These are phyloP conservation scores for Apiosordaria backusii DNA, from an alignment of 495 filamentous ascomycete species.

Conservation along the genomic window DNA sequence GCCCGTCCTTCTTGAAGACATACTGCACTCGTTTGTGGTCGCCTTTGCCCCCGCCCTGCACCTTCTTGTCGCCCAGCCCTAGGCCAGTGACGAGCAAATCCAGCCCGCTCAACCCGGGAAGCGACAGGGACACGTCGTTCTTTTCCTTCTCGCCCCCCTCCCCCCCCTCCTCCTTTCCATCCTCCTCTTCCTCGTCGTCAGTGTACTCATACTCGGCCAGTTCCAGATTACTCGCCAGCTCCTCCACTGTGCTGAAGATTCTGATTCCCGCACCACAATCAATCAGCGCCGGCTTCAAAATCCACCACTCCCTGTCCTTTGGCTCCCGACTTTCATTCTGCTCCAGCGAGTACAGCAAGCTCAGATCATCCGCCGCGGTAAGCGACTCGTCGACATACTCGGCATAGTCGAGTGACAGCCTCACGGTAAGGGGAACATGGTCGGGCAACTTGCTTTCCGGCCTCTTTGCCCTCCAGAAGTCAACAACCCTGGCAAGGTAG, in stretches of 20 bases:
- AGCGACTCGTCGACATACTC: slow-evolving; percentile 80
- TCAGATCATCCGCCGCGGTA: slow-evolving; percentile 65
- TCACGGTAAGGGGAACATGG: slow-evolving; percentile 59
- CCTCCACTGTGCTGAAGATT: slow-evolving; percentile 65
- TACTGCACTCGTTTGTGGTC: slow-evolving; percentile 15
- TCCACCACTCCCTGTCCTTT: slow-evolving; percentile 70
- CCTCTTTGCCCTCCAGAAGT: slow-evolving; percentile 50
- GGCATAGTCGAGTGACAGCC: slow-evolving; percentile 74
- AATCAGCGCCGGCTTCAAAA: slow-evolving; percentile 78
- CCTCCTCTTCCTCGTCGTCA: slow-evolving; percentile 14
- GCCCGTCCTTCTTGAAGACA: slow-evolving; percentile 34
- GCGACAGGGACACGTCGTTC: slow-evolving; percentile 9
- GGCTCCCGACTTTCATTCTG: slow-evolving; percentile 45
- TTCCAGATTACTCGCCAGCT: slow-evolving; percentile 65
- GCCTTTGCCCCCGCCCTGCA: background rate
- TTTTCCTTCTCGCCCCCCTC: slow-evolving; percentile 12
- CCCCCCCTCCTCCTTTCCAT: slow-evolving; percentile 12
- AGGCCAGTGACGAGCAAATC: slow-evolving; percentile 12
- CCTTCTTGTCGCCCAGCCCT: background rate
- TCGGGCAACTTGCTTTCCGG: slow-evolving; percentile 54
- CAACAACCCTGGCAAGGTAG: slow-evolving; percentile 22
- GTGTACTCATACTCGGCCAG: slow-evolving; percentile 52
- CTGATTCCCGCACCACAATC: slow-evolving; percentile 75
- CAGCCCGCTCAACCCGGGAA: slow-evolving; percentile 11
- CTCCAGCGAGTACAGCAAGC: slow-evolving; percentile 53